Evolutionary conservation across 345 rosid species (phyloP).

Genomic region (Arabidopsis suecica): DNA sequence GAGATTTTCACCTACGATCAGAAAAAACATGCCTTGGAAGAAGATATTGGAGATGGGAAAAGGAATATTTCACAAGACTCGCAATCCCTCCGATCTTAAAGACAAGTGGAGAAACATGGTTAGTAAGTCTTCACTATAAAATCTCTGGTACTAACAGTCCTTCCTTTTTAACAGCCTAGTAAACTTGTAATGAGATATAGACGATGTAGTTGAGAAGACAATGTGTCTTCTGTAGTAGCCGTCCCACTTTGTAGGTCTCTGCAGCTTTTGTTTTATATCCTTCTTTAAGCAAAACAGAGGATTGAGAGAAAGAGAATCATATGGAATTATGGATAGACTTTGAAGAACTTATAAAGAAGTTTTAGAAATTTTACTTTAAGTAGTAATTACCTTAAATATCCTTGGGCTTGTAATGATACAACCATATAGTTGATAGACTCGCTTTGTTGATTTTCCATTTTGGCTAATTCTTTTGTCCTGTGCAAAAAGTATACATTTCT

Average conservation of each 20-base stretch:
- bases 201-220: neutral
- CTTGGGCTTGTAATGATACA: slow-evolving; percentile 66
- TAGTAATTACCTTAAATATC: too few relatives aligned
- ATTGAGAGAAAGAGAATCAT: neutral
- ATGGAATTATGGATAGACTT: neutral
- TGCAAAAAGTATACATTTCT: slow-evolving; percentile 19
- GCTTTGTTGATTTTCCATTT: slow-evolving; percentile 55
- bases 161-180: too few relatives aligned
- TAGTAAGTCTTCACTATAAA: neutral
- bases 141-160: neutral
- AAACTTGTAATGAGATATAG: too few relatives aligned
- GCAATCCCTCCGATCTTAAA: neutral
- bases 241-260: neutral
- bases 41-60: slow-evolving; percentile 11
- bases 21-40: slow-evolving; percentile 1
- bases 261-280: neutral
- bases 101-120: neutral
- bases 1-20: neutral
- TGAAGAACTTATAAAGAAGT: neutral
- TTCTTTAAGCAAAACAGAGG: neutral
- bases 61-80: neutral
- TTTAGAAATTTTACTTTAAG: neutral
- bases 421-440: slow-evolving; percentile 81
- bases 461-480: slow-evolving; percentile 53
- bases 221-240: neutral